phyloP scores from a whole-genome alignment of 495 filamentous ascomycete genomes.

The Cenococcum geophilum region DNA sequence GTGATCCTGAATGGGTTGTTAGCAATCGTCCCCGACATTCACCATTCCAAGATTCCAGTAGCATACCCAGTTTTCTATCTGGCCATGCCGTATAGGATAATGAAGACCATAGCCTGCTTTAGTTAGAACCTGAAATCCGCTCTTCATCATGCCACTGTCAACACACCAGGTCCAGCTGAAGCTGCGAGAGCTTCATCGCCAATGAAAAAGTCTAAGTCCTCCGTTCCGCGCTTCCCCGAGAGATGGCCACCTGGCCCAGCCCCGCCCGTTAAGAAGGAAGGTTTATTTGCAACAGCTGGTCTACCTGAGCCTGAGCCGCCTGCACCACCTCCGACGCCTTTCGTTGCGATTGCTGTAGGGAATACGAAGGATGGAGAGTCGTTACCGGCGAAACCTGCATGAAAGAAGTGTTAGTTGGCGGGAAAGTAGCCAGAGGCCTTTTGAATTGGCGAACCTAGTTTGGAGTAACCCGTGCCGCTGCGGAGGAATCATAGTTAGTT shows the following conservation, averaged over 20 bases:
- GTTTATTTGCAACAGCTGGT: constrained; percentile 86
- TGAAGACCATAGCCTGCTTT: constrained; percentile 80
- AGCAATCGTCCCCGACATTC: constrained; percentile 11
- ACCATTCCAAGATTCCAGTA: background rate
- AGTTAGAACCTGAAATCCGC: constrained; percentile 17
- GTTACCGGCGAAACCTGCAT: constrained; percentile 94
- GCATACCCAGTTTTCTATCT: constrained; percentile 92
- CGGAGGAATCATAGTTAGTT: constrained; percentile 24
- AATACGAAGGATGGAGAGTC: constrained; percentile 99
- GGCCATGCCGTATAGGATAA: constrained; percentile 95
- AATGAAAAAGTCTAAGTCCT: constrained; percentile 98
- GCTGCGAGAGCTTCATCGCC: constrained; percentile 91
- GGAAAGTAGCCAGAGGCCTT: constrained; percentile 31
- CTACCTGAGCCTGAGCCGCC: constrained; percentile 76
- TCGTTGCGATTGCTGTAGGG: constrained; percentile 96
- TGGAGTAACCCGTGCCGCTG: constrained; percentile 98
- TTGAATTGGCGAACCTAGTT: constrained; percentile 61
- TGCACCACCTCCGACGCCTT: constrained; percentile 62
- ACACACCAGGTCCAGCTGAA: constrained; percentile 68
- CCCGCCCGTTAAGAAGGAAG: constrained; percentile 87
- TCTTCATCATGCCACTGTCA: background rate
- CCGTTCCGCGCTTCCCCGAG: constrained; percentile 87
- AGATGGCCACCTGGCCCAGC: constrained; percentile 75
- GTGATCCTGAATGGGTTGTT: constrained; percentile 58
- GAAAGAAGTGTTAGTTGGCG: constrained; percentile 5